Conservation (phyloP, 2,329 filamentous ascomycete species). For the Cryphonectria radicalis region DNA sequence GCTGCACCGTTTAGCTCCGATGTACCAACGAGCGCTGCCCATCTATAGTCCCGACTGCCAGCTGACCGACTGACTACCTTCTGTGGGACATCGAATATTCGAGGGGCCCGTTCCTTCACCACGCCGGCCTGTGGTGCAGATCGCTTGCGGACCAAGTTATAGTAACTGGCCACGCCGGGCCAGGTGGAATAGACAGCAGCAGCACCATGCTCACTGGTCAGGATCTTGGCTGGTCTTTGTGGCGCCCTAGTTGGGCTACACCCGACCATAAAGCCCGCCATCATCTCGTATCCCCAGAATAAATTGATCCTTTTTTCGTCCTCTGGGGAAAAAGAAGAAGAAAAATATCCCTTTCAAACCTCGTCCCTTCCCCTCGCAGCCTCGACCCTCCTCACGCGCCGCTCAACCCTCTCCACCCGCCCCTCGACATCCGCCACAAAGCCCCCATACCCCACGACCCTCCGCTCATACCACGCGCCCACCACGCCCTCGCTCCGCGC, state of each 20-base stretch:
- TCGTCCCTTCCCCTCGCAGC: constrained; percentile 53
- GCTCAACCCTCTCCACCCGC: constrained; percentile 68
- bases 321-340: too few species aligned
- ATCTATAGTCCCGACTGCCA: neutral
- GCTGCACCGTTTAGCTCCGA: neutral
- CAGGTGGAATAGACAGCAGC: neutral
- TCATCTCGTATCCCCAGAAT: neutral
- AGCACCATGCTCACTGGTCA: neutral
- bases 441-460: constrained; percentile 69
- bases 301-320: neutral
- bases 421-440: constrained; percentile 74
- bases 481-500: constrained; percentile 65
- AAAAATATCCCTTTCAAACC: constrained; percentile 34
- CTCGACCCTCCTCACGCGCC: constrained; percentile 67
- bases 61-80: neutral
- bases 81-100: neutral
- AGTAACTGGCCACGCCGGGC: neutral
- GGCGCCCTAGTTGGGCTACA: neutral
- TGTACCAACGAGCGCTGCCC: neutral
- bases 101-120: neutral
- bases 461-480: constrained; percentile 74
- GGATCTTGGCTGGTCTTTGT: neutral
- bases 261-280: neutral
- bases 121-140: neutral
- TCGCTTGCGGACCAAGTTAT: neutral